Evolutionary conservation across 2,329 filamentous ascomycete genomes (phyloP).

Genomic region (Sclerotinia sclerotiorum): DNA sequence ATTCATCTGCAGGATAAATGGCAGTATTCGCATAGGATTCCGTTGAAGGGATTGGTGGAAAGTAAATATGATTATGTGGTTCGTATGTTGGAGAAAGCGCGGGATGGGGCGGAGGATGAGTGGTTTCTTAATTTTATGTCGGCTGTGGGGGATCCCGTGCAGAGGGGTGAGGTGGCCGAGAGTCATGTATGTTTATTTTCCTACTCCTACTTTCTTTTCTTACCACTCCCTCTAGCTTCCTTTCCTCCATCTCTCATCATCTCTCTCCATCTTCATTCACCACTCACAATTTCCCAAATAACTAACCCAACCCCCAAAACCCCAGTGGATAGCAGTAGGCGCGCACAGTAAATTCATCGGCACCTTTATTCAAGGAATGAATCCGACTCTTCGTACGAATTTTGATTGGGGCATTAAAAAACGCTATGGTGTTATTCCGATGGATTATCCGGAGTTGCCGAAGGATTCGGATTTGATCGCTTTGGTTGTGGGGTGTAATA

Average conservation of each 20-base stretch:
- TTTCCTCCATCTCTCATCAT: too few relatives aligned
- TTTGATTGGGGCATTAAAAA: constrained; percentile 37
- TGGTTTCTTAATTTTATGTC: constrained; percentile 49
- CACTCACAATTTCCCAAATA: background rate
- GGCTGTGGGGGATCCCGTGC: constrained; percentile 43
- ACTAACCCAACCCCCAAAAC: background rate
- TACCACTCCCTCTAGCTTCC: background rate
- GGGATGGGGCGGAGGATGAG: constrained; percentile 25
- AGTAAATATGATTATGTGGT: constrained; percentile 45
- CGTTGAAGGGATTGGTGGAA: constrained; percentile 43
- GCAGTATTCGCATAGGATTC: constrained; percentile 43
- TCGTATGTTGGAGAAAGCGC: constrained; percentile 43
- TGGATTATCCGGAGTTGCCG: constrained; percentile 36
- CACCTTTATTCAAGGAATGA: constrained; percentile 48
- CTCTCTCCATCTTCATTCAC: too few relatives aligned
- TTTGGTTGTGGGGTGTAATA: constrained; percentile 45
- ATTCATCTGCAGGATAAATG: constrained; percentile 51
- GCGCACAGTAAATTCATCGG: constrained; percentile 45
- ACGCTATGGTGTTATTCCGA: constrained; percentile 37
- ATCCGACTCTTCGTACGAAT: constrained; percentile 41
- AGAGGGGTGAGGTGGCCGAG: constrained; percentile 44
- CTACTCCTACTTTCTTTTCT: too few relatives aligned
- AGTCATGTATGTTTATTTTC: constrained; percentile 38
- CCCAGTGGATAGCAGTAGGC: constrained; percentile 46
- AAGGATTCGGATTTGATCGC: constrained; percentile 45